These are phyloP conservation scores for Chalara sp. DNA, from an alignment of 2,329 filamentous ascomycete genomes.

Conservation along the genomic window DNA sequence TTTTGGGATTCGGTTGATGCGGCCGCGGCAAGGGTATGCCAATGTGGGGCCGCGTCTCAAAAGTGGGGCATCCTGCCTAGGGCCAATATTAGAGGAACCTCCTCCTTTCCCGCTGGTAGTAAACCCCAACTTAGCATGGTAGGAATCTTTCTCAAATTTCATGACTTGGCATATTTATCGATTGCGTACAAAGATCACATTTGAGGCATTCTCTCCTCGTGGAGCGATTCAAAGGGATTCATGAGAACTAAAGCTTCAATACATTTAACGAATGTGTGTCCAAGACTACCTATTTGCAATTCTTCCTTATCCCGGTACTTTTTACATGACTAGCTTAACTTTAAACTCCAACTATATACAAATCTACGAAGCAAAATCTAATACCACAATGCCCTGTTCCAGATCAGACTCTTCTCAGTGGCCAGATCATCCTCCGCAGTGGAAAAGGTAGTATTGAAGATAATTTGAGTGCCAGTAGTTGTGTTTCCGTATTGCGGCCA, in stretches of 20 bases:
- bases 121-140: not conserved
- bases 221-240: too few species aligned
- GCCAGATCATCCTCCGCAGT: constrained; percentile 26
- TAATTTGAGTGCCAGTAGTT: constrained; percentile 20
- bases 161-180: not conserved
- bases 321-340: too few species aligned
- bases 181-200: too few species aligned
- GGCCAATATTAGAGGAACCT: not conserved
- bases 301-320: too few species aligned
- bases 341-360: too few species aligned
- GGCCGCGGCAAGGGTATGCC: too few species aligned
- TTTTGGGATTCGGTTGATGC: too few species aligned
- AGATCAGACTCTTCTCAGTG: constrained; percentile 24
- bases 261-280: too few species aligned
- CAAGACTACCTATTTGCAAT: too few species aligned
- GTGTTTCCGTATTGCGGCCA: constrained; percentile 27
- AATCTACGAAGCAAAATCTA: constrained; percentile 8
- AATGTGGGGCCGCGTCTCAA: too few species aligned
- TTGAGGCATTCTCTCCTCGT: too few species aligned
- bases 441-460: constrained; percentile 29
- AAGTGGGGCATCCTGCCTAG: not conserved
- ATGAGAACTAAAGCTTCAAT: too few species aligned
- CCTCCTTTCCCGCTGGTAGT: not conserved
- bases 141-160: not conserved
- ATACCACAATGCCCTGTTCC: constrained; percentile 31